These are phyloP conservation scores for Stephania yunnanensis DNA, from an alignment of 164 flowering plant species.

Conservation along the genomic window DNA sequence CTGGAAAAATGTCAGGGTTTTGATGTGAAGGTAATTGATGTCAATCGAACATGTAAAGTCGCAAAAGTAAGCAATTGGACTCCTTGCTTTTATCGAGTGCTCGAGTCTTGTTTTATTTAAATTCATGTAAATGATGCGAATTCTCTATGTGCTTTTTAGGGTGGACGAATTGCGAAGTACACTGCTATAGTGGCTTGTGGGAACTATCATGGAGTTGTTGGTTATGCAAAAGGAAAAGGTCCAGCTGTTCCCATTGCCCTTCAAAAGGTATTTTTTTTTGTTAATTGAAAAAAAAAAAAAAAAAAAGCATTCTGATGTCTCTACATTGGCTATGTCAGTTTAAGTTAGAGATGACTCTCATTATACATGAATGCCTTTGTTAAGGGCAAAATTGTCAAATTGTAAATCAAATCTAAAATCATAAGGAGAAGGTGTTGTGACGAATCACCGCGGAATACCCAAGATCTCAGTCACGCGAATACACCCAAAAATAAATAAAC, in stretches of 20 bases:
- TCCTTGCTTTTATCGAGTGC: constrained; percentile 7
- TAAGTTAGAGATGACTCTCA: not conserved
- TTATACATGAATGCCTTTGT: not conserved
- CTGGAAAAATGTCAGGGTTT: constrained; percentile 69
- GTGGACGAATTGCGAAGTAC: constrained; percentile 71
- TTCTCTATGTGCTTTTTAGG: constrained; percentile 37
- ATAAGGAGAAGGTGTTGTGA: no score
- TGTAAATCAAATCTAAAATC: no score
- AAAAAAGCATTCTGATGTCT: not conserved
- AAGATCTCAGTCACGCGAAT: no score
- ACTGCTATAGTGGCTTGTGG: constrained; percentile 85
- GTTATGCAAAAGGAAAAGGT: constrained; percentile 90
- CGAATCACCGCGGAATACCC: no score
- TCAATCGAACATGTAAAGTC: constrained; percentile 84
- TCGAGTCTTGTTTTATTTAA: constrained; percentile 1
- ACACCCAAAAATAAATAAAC: no score
- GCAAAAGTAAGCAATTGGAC: constrained; percentile 54
- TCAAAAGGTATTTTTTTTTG: constrained; percentile 60
- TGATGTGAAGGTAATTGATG: constrained; percentile 69
- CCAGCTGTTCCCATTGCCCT: constrained; percentile 73
- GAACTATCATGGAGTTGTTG: constrained; percentile 81
- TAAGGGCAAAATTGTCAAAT: not conserved
- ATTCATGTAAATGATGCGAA: not conserved
- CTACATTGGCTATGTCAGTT: constrained; percentile 17
- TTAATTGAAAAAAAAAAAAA: not conserved